Base-by-base conservation (phyloP, 1,284 basidiomycete genomes). In the Cutaneotrichosporon cutaneum region DNA sequence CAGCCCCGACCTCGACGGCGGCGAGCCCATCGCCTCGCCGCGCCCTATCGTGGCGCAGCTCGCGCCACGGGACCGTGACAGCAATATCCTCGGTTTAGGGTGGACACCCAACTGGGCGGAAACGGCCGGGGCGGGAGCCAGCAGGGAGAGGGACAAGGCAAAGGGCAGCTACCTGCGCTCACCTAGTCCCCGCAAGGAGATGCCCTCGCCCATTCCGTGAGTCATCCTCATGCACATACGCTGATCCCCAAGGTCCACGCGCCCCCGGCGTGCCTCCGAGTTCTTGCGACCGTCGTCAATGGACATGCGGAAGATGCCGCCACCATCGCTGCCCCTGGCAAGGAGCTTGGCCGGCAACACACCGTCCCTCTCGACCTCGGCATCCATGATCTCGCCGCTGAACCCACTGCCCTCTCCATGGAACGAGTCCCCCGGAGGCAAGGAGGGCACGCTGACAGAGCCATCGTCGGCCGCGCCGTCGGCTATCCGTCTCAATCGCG, bases 401-500 rank as follows among this genome's bases (percentile, higher is more conserved):
- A 78, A 79, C 55, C 76, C 79, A 1, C 68, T 81, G 0, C 79
- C 79, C 0, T 77, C 77, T 1, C 78, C 79, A 0, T 81, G 78
- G 79, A 66, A 69, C 1, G 59, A 35, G 66, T 70, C 36, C 54
- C 68, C 24, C 56, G 8, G 47, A 11, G 22, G 26, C 55, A 14
- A 10, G 48, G 69, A 70, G 16, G 63, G 72, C 7, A 70, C 62
- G n/a, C 68, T 69, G 39, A 35, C 67, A 11, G 51, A 63, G 7
- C 59, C 70, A 7, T 65, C 72, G 3, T 68, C 69, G 1, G 42
- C 67, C 2, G 66, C 70, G 4, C 69, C 74, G 4, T 64, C 80
- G 30, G 80, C 81, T 6, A 82, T 84, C 30, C 78, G 81, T 0
- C 66, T 84, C n/a, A 83, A 83, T 63, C 73, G 82, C 3, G 82